These are phyloP conservation scores for Biscogniauxia marginata DNA, from an alignment of 2,329 filamentous ascomycete genomes.

Conservation along the genomic window DNA sequence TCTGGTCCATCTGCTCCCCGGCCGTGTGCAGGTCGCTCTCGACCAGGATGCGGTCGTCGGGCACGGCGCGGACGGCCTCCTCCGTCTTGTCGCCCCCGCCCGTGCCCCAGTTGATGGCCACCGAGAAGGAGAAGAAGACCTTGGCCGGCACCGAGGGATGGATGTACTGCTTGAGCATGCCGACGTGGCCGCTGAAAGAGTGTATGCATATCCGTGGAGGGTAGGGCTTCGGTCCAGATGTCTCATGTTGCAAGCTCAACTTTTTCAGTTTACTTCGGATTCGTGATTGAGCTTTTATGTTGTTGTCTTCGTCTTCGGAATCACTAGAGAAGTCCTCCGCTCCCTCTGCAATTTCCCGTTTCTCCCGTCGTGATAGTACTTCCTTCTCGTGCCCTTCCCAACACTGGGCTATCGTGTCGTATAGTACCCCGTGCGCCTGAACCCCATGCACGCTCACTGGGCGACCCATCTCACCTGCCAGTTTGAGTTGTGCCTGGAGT, in stretches of 20 bases:
- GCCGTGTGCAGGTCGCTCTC: slow-evolving; percentile 90
- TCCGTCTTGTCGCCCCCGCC: slow-evolving; percentile 49
- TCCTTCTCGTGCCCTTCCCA: slow-evolving; percentile 71
- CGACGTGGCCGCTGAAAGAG: slow-evolving; percentile 79
- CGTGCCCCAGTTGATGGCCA: slow-evolving; percentile 72
- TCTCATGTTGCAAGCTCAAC: not conserved
- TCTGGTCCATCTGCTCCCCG: slow-evolving; percentile 74
- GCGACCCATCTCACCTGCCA: slow-evolving; percentile 66
- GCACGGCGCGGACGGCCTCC: slow-evolving; percentile 69
- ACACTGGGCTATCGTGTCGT: slow-evolving; percentile 60
- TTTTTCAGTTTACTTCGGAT: not conserved
- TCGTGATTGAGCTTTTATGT: slow-evolving; percentile 20
- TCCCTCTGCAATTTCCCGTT: slow-evolving; percentile 45
- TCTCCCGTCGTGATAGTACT: slow-evolving; percentile 59
- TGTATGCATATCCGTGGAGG: slow-evolving; percentile 91
- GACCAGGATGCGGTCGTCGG: slow-evolving; percentile 75
- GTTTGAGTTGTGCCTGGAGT: slow-evolving; percentile 64
- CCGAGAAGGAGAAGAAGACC: slow-evolving; percentile 87
- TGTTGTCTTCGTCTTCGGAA: slow-evolving; percentile 38
- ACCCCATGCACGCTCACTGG: slow-evolving; percentile 72
- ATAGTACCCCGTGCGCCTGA: slow-evolving; percentile 70
- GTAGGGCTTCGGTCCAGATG: slow-evolving; percentile 56
- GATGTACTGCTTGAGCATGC: slow-evolving; percentile 76
- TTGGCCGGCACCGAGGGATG: slow-evolving; percentile 68
- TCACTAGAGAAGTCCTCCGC: slow-evolving; percentile 46